Conservation (phyloP, 129 eudicot genomes). For the Saussurea involucrata region DNA sequence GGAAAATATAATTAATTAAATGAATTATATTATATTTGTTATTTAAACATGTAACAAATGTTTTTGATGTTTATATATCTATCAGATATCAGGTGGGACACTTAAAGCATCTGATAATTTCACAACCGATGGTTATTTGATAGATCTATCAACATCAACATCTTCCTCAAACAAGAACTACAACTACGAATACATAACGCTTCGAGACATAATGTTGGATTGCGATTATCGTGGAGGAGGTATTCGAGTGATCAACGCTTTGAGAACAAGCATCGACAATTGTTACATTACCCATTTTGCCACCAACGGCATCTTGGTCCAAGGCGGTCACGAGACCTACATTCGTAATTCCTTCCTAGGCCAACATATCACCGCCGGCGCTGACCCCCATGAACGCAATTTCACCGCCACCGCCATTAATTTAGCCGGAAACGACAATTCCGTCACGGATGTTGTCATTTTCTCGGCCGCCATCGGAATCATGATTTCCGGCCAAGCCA, state of each 20-base stretch:
- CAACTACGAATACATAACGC: slow-evolving; percentile 63
- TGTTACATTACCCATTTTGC: slow-evolving; percentile 79
- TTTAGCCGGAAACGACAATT: slow-evolving; percentile 72
- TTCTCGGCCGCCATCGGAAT: slow-evolving; percentile 80
- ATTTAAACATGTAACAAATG: background rate
- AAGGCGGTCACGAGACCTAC: slow-evolving; percentile 86
- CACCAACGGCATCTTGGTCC: slow-evolving; percentile 60
- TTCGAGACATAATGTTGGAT: slow-evolving; percentile 69
- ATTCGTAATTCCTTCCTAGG: slow-evolving; percentile 71
- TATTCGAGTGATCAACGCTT: slow-evolving; percentile 50
- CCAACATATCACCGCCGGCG: slow-evolving; percentile 84
- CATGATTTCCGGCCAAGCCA: slow-evolving; percentile 72
- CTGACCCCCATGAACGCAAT: slow-evolving; percentile 46
- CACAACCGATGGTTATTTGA: slow-evolving; percentile 51
- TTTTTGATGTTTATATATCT: background rate
- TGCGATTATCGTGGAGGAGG: slow-evolving; percentile 82
- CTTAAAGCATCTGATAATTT: slow-evolving; percentile 64
- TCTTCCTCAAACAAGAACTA: slow-evolving; percentile 21
- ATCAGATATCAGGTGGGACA: slow-evolving; percentile 87
- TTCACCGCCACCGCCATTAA: slow-evolving; percentile 77
- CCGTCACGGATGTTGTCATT: slow-evolving; percentile 71
- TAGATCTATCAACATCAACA: slow-evolving; percentile 54
- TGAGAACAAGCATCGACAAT: slow-evolving; percentile 73
- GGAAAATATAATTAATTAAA: background rate
- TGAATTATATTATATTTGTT: background rate